Evolutionary conservation across 345 rosid species (phyloP), one percentile per base, ranked within the genome.

Genomic region (Bretschneidera sinensis): DNA sequence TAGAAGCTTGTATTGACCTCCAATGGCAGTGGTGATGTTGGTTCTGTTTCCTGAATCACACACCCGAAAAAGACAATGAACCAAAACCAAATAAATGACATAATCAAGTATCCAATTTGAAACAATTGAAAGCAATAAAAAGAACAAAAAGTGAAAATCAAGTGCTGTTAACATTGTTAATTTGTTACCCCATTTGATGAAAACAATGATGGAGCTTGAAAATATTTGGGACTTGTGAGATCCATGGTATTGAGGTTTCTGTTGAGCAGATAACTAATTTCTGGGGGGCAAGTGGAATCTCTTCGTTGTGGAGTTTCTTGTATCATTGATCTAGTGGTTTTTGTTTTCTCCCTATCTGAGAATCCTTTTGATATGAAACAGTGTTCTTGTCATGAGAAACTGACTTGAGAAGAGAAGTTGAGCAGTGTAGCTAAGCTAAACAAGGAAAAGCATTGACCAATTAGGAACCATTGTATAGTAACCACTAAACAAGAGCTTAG

Each of bases 211-310:
- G 77, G 68, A 43, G 81, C 28, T 35, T 73, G 77, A 57, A 76
- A 78, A 61, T 55, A 80, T 34, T 78, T 76, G 57, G 77, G 76
- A 54, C 60, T 73, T 0, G 79, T 20, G 65, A 76, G 82, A 75
- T 83, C 88, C 85, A 83, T 83, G 54, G 43, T 9, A 48, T 63
- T 52, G 65, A 21, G 21, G 17, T 28, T 11, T 28, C 33, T 28
- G 33, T n/a, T 43, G n/a, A n/a, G n/a, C 24, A 28, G 33, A 51
- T 14, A 3, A 47, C 31, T 21, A 59, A 49, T 35, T 43, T 48
- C 13, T 17, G 24, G 61, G 53, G 39, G 19, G 52, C 39, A 39
- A 16, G 55, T 0, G 55, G 45, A 57, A 57, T 33, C 28, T 59
- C 6, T 43, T 57, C 33, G 33, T 28, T 28, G 33, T 28, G 33